These are phyloP conservation scores for Salvia rosmarinus DNA, from an alignment of 257 asterid species.

Conservation along the genomic window DNA sequence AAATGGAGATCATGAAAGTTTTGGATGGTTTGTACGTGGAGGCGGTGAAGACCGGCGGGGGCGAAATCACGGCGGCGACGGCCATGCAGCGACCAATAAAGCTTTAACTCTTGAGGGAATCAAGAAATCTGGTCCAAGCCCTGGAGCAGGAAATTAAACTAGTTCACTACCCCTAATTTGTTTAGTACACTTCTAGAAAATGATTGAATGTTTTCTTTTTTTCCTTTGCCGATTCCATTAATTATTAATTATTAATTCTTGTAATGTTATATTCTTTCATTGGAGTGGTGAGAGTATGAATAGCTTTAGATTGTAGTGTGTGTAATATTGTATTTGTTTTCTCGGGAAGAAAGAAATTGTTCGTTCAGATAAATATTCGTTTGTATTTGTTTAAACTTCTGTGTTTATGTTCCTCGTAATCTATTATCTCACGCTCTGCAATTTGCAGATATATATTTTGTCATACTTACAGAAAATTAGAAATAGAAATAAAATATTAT, in stretches of 20 bases:
- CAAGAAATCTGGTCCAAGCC: slow-evolving; percentile 54
- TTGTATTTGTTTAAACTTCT: too few relatives aligned
- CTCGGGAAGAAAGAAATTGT: too few relatives aligned
- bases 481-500: too few relatives aligned
- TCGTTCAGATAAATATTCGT: too few relatives aligned
- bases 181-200: background rate
- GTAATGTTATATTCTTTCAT: slow-evolving; percentile 14
- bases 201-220: background rate
- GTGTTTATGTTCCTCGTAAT: too few relatives aligned
- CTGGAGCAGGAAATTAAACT: slow-evolving; percentile 39
- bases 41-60: slow-evolving; percentile 44
- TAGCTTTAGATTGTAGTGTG: background rate
- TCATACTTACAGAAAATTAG: too few relatives aligned
- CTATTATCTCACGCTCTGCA: too few relatives aligned
- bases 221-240: background rate
- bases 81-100: slow-evolving; percentile 22
- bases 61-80: slow-evolving; percentile 37
- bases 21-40: slow-evolving; percentile 33
- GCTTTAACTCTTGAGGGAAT: slow-evolving; percentile 38
- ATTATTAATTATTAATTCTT: too few relatives aligned
- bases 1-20: slow-evolving; percentile 29
- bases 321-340: background rate
- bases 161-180: background rate
- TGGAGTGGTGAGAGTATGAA: background rate
- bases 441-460: too few relatives aligned